A percentile compares a stretch with the other conserved stretches of the same genome.
These are phyloP conservation scores for Dipteronia dyeriana DNA, from an alignment of 345 rosid species.

Conservation along the genomic window DNA sequence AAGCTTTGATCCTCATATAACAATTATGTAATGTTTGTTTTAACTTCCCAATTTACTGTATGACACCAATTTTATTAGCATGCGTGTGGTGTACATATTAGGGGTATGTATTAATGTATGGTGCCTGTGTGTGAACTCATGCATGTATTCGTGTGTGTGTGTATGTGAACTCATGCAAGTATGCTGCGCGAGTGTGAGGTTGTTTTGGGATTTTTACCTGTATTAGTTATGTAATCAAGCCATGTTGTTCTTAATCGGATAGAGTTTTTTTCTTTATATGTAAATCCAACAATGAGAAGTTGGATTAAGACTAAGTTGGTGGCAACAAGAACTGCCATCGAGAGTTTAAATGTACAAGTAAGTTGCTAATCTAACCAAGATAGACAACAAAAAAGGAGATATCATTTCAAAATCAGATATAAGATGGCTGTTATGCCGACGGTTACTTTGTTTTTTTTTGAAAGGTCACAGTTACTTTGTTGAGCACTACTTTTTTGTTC, in stretches of 20 bases:
- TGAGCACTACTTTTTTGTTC: constrained; percentile 7
- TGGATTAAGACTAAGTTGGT: constrained; percentile 1
- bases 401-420: neutral
- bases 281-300: neutral
- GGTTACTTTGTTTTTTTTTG: neutral
- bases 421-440: neutral
- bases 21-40: neutral
- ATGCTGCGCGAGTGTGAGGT: neutral
- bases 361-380: neutral
- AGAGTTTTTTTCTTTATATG: neutral
- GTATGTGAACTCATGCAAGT: neutral
- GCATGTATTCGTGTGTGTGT: neutral
- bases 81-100: neutral
- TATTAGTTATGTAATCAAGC: neutral
- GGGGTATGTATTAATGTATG: neutral
- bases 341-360: neutral
- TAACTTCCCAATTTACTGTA: neutral
- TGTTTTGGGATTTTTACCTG: constrained; percentile 7
- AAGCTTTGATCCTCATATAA: constrained; percentile 26
- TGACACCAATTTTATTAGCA: neutral
- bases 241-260: neutral
- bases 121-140: neutral
- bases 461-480: neutral
- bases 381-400: neutral
- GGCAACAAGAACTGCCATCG: neutral